Conservation (phyloP, 2,329 filamentous ascomycete species). For the Colletotrichum gloeosporioides region DNA sequence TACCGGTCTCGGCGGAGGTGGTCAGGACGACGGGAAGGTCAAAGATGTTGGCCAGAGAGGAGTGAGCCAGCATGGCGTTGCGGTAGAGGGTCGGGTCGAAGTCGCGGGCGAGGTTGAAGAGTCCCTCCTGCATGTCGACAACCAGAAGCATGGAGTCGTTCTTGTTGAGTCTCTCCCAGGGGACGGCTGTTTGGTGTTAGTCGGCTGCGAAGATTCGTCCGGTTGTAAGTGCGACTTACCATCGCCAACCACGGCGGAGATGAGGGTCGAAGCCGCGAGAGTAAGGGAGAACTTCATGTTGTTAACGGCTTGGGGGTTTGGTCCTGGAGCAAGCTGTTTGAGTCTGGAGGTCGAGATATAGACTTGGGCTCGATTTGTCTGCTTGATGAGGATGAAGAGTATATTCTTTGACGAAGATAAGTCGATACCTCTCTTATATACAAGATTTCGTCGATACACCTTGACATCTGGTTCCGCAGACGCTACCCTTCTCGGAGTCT, state of each 20-base stretch:
- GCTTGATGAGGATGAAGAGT: slow-evolving; percentile 12
- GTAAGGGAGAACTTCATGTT: slow-evolving; percentile 21
- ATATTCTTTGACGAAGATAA: not conserved
- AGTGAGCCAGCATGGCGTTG: slow-evolving; percentile 72
- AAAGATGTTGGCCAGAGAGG: slow-evolving; percentile 70
- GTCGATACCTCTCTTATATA: not conserved
- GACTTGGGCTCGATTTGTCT: slow-evolving; percentile 3
- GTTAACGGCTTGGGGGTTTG: not conserved
- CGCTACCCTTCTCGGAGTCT: not conserved
- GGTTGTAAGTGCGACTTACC: not conserved
- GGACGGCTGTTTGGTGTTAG: slow-evolving; percentile 22
- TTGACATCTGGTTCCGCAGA: not conserved
- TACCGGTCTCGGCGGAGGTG: slow-evolving; percentile 67
- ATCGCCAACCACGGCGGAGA: slow-evolving; percentile 12
- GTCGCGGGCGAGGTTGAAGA: slow-evolving; percentile 61
- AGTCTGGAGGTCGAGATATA: not conserved
- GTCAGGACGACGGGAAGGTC: slow-evolving; percentile 73
- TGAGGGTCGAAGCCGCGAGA: slow-evolving; percentile 17
- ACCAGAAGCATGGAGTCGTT: slow-evolving; percentile 38
- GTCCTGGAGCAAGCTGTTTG: not conserved
- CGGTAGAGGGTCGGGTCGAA: slow-evolving; percentile 69
- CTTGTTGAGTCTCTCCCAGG: slow-evolving; percentile 40
- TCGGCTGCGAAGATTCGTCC: not conserved
- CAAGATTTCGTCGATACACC: not conserved
- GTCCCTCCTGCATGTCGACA: slow-evolving; percentile 42